phyloP scores from a whole-genome alignment of 108 stramenopile species.

The Skeletonema tropicum region DNA sequence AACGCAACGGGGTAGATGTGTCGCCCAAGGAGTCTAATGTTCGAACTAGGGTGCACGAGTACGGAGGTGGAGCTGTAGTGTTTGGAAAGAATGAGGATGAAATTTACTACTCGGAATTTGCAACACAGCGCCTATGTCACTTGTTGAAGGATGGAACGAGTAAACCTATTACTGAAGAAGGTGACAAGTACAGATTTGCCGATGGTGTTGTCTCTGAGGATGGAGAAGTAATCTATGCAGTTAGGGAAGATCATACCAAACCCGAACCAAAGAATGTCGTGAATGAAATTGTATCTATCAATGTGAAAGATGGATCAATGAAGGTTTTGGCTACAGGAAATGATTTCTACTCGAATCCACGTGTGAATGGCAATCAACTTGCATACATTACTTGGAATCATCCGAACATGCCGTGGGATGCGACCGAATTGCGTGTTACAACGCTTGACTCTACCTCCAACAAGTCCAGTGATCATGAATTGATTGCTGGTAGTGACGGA shows the following conservation, averaged over 20 bases:
- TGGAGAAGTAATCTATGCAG: conserved; percentile 34
- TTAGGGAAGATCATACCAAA: conserved; percentile 49
- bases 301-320: conserved; percentile 34
- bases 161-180: conserved; percentile 35
- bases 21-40: conserved; percentile 61
- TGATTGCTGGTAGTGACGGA: conserved; percentile 63
- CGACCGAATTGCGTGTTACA: conserved; percentile 54
- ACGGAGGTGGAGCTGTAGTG: conserved; percentile 73
- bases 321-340: conserved; percentile 63
- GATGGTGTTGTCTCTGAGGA: conserved; percentile 47
- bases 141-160: conserved; percentile 23
- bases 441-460: conserved; percentile 19
- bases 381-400: conserved; percentile 82
- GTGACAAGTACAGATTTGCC: conserved; percentile 60
- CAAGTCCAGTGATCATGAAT: conserved; percentile 27
- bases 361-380: conserved; percentile 51
- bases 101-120: conserved; percentile 67
- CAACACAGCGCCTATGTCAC: conserved; percentile 50
- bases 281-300: conserved; percentile 64
- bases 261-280: conserved; percentile 61
- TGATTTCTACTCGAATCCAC: conserved; percentile 73
- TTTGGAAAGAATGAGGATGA: conserved; percentile 32
- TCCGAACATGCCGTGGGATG: conserved; percentile 89
- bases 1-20: conserved; percentile 50
- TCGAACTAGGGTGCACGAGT: conserved; percentile 77